phyloP scores from a whole-genome alignment of 352 stramenopile genomes.

The Phytophthora syringae region DNA sequence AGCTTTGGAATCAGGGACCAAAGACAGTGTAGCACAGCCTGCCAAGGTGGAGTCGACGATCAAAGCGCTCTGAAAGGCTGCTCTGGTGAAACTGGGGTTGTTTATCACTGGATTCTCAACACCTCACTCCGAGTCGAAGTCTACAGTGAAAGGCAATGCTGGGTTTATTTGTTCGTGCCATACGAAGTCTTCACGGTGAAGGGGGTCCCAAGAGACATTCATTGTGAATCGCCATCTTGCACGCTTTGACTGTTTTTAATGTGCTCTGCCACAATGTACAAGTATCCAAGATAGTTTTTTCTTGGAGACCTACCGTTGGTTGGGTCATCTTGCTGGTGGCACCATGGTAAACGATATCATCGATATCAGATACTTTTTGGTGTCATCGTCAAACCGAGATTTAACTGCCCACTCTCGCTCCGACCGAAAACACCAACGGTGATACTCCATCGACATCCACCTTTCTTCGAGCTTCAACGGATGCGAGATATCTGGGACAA shows the following conservation, averaged over 20 bases:
- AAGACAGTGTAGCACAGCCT: neutral
- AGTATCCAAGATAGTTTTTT: neutral
- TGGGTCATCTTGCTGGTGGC: neutral
- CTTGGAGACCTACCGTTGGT: neutral
- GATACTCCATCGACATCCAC: too few relatives aligned
- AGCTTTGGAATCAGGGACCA: neutral
- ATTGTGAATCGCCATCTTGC: neutral
- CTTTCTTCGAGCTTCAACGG: too few relatives aligned
- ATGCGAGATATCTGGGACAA: too few relatives aligned
- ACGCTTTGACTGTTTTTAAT: neutral
- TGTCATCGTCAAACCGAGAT: too few relatives aligned
- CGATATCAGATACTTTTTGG: neutral
- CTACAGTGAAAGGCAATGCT: neutral
- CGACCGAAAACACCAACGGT: too few relatives aligned
- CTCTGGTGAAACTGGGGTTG: neutral
- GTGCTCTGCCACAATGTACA: neutral
- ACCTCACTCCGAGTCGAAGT: neutral
- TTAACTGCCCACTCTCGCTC: too few relatives aligned
- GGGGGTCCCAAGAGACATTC: neutral
- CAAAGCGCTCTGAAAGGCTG: slow-evolving; percentile 17
- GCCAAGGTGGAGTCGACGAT: slow-evolving; percentile 14
- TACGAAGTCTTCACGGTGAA: neutral
- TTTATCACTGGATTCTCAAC: neutral
- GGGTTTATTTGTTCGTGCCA: neutral
- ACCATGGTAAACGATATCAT: neutral